Evolutionary conservation across 305 asterid genomes (phyloP).

Genomic region (Solanum hybrid): DNA sequence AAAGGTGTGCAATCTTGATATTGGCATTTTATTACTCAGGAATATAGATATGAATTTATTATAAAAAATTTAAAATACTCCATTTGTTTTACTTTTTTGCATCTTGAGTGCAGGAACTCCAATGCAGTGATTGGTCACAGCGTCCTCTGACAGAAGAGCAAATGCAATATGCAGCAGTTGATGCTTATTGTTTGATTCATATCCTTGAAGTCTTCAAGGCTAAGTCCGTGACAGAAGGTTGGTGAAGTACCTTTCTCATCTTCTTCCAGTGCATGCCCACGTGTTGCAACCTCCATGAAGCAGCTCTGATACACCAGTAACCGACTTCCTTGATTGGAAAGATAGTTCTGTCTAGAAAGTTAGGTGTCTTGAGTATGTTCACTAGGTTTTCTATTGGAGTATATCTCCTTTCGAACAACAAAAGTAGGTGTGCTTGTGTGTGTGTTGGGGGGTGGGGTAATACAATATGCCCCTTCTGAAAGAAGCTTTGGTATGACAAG

Average conservation of each 20-base stretch:
- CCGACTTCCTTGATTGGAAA: neutral
- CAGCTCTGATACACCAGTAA: neutral
- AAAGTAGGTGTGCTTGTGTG: neutral
- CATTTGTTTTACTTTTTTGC: neutral
- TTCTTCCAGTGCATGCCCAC: neutral
- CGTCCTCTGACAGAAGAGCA: slow-evolving; percentile 86
- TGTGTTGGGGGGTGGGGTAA: neutral
- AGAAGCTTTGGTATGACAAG: neutral
- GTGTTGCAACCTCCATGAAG: neutral
- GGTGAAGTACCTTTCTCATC: neutral
- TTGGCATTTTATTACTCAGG: neutral
- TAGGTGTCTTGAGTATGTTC: neutral
- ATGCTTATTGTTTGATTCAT: slow-evolving; percentile 71
- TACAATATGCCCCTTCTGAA: neutral
- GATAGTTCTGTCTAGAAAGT: neutral
- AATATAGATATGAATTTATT: neutral
- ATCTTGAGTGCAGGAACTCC: slow-evolving; percentile 54
- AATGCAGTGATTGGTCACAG: slow-evolving; percentile 94
- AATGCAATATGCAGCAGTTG: slow-evolving; percentile 75
- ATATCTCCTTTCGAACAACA: neutral
- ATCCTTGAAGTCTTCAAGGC: slow-evolving; percentile 54
- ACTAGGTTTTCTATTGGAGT: neutral
- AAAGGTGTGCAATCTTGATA: slow-evolving; percentile 34
- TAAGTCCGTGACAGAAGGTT: slow-evolving; percentile 66
- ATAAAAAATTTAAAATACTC: neutral